phyloP scores from a whole-genome alignment of 352 stramenopile species.

The Peronospora destructor region DNA sequence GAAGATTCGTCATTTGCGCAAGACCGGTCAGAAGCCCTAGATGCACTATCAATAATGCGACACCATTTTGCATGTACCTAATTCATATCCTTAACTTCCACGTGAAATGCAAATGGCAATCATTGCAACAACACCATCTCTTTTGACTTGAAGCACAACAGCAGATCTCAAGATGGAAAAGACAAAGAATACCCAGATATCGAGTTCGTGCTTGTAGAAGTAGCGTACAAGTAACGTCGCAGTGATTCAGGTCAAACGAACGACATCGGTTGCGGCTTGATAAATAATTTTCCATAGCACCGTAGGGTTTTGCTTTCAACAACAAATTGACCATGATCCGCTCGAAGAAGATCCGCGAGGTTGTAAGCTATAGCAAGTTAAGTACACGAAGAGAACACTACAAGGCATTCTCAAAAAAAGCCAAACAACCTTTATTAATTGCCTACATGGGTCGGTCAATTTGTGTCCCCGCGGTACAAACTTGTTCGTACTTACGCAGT shows the following conservation, averaged over 20 bases:
- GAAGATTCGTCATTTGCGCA: slow-evolving; percentile 55
- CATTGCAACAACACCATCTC: too few species aligned
- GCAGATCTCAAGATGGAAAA: too few species aligned
- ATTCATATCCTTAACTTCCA: too few species aligned
- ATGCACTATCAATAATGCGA: not conserved
- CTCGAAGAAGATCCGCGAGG: slow-evolving; percentile 55
- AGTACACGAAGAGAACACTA: slow-evolving; percentile 1
- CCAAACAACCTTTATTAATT: slow-evolving; percentile 30
- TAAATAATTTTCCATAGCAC: too few species aligned
- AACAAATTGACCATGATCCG: slow-evolving; percentile 71
- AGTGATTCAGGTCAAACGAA: too few species aligned
- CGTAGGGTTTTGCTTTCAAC: slow-evolving; percentile 47
- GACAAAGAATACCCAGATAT: too few species aligned
- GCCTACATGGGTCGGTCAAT: slow-evolving; percentile 26
- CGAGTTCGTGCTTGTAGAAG: too few species aligned
- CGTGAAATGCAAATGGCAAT: too few species aligned
- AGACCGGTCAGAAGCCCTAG: slow-evolving; percentile 25
- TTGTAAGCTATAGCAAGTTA: slow-evolving; percentile 24
- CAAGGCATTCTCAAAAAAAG: slow-evolving; percentile 10
- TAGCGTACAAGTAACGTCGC: too few species aligned
- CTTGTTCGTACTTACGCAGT: slow-evolving; percentile 18
- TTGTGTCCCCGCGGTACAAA: slow-evolving; percentile 6
- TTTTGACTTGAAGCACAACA: too few species aligned
- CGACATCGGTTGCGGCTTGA: too few species aligned
- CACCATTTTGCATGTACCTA: not conserved